Evolutionary conservation across 371 early-diverging fungal species (phyloP), one percentile per base, ranked within the genome.

Genomic region (Coemansia sp.): DNA sequence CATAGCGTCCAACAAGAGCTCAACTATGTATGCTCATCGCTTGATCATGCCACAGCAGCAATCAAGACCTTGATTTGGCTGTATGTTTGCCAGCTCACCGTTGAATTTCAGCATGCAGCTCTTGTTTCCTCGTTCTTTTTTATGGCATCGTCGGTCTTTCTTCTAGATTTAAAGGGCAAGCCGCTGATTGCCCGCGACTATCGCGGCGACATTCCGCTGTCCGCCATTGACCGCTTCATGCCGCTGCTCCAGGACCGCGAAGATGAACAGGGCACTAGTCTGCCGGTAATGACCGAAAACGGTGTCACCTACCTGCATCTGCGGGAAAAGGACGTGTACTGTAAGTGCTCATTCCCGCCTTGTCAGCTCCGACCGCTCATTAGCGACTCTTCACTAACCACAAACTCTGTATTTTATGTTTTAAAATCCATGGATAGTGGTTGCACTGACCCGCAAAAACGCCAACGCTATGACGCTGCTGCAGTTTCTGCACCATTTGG

Each of bases 141-240:
- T 11, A 81, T 88, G 87, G 88, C 88, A 16, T 86, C 88, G 14
- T 87, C 94, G 69, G 83, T 96, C 51, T 95, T 92, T 81, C 87
- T 94, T 72, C 81, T 96, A 50, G 97, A 96, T 82, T 82, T 94
- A 51, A 96, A 96, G 85, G 97, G 97, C 67, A 96, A 96, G 85
- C 91, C 93, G 69, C 89, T 97, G 67, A 95, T 97, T 70, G 90
- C 93, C 16, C 87, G 97, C 37, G 93, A 95, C 82, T 94, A 92
- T 77, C 88, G 93, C 22, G 97, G 95, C 5, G 95, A 95, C 81
- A 90, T 95, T 67, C 95, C 97, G 57, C 91, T 95, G 92, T 84
- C 87, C 45, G 91, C 94, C 29, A 90, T 95, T 61, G 99, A 98
- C 56, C 93, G 93, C 82, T 98, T 98, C 80, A 92, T 98, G 95